Percentiles rank a stretch among this genome's conserved stretches.
Evolutionary conservation across 2,329 filamentous ascomycete species (phyloP).

Genomic region (Aspergillus thermomutatus): DNA sequence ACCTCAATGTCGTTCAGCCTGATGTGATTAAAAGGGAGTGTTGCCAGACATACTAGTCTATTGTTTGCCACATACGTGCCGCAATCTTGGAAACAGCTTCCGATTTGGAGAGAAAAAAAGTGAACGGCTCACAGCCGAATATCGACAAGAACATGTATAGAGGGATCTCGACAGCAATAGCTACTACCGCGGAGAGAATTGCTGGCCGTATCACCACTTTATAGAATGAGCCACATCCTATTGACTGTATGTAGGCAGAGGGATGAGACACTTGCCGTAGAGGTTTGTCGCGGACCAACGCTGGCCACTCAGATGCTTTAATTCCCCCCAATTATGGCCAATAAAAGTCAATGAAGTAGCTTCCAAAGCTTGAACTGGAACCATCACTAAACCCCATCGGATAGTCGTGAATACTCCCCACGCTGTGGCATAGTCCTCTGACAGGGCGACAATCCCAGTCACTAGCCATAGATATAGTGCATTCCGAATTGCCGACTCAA

Average conservation of each 20-base stretch:
- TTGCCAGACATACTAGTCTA: constrained; percentile 11
- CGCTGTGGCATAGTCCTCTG: constrained; percentile 64
- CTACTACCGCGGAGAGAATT: constrained; percentile 48
- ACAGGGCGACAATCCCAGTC: constrained; percentile 60
- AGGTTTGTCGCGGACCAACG: constrained; percentile 14
- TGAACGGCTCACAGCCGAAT: constrained; percentile 59
- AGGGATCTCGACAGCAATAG: constrained; percentile 50
- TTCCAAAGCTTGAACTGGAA: constrained; percentile 65
- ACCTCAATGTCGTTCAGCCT: constrained; percentile 37
- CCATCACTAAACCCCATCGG: constrained; percentile 71
- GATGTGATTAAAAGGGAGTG: neutral
- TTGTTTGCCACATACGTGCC: constrained; percentile 59
- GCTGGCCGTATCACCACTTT: constrained; percentile 52
- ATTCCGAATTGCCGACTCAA: constrained; percentile 65
- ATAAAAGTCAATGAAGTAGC: constrained; percentile 63
- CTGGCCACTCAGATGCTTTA: constrained; percentile 5
- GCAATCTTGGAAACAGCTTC: constrained; percentile 58
- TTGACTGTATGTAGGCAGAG: too few species aligned
- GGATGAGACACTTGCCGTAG: too few species aligned
- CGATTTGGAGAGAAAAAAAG: constrained; percentile 58
- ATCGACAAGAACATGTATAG: constrained; percentile 61
- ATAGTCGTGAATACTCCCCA: constrained; percentile 75
- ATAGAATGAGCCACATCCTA: constrained; percentile 1
- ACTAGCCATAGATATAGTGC: constrained; percentile 70
- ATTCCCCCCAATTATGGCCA: constrained; percentile 63